Percentiles rank a stretch among this genome's conserved stretches.
These are phyloP conservation scores for Cryphonectria nitschkei DNA, from an alignment of 2,329 filamentous ascomycete genomes.

Conservation along the genomic window DNA sequence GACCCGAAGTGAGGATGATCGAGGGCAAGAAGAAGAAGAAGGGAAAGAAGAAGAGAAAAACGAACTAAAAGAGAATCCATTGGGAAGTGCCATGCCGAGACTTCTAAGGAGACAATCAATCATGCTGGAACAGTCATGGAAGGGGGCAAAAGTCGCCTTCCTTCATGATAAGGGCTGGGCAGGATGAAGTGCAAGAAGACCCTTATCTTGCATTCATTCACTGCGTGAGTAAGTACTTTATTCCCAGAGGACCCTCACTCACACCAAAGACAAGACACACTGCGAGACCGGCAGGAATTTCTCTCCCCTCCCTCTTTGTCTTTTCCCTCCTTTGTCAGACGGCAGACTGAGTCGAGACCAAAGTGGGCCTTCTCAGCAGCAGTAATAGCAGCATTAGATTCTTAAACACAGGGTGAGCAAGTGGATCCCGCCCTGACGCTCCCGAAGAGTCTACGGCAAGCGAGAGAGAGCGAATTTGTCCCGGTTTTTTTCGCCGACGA, in stretches of 20 bases:
- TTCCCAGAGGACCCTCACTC: not conserved
- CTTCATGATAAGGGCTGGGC: not conserved
- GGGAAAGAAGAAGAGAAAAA: no score
- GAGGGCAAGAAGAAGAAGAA: no score
- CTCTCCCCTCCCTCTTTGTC: no score
- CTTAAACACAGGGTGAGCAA: not conserved
- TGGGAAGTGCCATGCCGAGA: no score
- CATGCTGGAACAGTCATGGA: not conserved
- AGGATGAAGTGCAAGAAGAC: not conserved
- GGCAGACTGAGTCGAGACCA: not conserved
- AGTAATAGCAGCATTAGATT: not conserved
- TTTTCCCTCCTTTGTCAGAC: not conserved
- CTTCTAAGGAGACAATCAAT: not conserved
- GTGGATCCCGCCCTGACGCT: slow-evolving; percentile 22
- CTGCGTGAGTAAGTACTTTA: not conserved
- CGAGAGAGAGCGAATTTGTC: not conserved
- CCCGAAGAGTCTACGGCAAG: slow-evolving; percentile 10
- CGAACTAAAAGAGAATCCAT: no score
- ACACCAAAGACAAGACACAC: no score
- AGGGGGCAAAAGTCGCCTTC: not conserved
- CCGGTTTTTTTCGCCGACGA: slow-evolving; percentile 8
- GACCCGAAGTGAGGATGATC: not conserved
- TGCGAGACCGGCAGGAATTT: no score
- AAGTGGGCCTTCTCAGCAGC: slow-evolving; percentile 1
- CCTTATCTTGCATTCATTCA: not conserved